Evolutionary conservation across 768 basidiomycete species (phyloP).

Genomic region (Podaxis sp.): DNA sequence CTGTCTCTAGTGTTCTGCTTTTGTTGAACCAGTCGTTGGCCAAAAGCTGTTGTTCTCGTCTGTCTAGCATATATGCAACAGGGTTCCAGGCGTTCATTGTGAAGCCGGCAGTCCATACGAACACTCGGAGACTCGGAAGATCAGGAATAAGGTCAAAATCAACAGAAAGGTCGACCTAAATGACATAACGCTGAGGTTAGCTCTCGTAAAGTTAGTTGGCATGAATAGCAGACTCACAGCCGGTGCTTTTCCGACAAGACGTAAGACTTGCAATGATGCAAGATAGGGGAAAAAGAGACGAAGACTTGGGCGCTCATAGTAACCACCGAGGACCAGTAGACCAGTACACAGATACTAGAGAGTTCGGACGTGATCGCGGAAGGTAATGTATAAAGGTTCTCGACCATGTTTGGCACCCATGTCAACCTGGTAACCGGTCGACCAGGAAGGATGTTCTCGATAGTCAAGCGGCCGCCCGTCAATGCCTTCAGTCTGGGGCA

Average conservation of each 20-base stretch:
- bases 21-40: background rate
- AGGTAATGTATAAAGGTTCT: background rate
- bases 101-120: constrained; percentile 8
- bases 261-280: background rate
- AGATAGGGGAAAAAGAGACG: background rate
- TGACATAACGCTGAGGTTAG: background rate
- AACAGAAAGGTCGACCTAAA: background rate
- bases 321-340: background rate
- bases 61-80: background rate
- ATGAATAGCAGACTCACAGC: background rate
- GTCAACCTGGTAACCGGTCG: background rate
- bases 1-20: background rate
- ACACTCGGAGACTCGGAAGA: background rate
- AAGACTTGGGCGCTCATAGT: background rate
- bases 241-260: background rate
- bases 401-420: background rate
- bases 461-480: background rate
- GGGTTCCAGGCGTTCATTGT: background rate
- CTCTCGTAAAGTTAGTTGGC: background rate
- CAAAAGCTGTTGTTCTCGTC: background rate
- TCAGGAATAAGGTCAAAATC: background rate
- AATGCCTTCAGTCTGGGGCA: background rate
- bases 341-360: background rate
- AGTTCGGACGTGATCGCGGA: background rate
- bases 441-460: constrained; percentile 6